Conservation (phyloP, 192 early-diverging fungal genomes). For the Coemansia sp. region DNA sequence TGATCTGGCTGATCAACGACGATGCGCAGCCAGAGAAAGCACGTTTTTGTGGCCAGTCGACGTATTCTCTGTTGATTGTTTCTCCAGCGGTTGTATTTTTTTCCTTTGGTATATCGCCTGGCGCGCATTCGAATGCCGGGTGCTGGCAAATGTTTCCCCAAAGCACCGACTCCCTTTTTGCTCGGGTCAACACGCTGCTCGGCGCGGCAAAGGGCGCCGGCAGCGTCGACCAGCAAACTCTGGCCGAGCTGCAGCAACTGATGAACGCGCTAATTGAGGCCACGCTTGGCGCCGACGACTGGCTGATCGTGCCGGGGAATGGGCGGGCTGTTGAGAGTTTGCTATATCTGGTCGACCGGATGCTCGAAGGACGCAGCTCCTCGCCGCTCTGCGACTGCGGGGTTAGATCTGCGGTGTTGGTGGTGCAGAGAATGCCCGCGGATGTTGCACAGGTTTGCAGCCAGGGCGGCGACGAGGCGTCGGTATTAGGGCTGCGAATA, state of each 20-base stretch:
- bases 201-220: background rate
- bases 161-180: background rate
- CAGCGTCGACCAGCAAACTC: background rate
- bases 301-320: background rate
- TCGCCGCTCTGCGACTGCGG: slow-evolving; percentile 18
- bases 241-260: slow-evolving; percentile 7
- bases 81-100: too few relatives aligned
- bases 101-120: too few relatives aligned
- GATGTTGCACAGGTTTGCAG: slow-evolving; percentile 20
- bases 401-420: slow-evolving; percentile 2
- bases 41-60: too few relatives aligned
- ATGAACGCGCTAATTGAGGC: slow-evolving; percentile 9
- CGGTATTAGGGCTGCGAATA: slow-evolving; percentile 15
- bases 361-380: background rate
- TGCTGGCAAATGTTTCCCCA: slow-evolving; percentile 4
- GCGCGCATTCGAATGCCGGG: background rate
- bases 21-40: too few relatives aligned
- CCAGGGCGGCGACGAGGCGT: slow-evolving; percentile 7
- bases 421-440: slow-evolving; percentile 12
- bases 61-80: too few relatives aligned
- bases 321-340: slow-evolving; percentile 1
- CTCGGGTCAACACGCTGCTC: slow-evolving; percentile 7
- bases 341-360: slow-evolving; percentile 10
- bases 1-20: too few relatives aligned
- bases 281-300: slow-evolving; percentile 6